Conservation (phyloP, 2,329 filamentous ascomycete genomes). For the Zalaria obscura region DNA sequence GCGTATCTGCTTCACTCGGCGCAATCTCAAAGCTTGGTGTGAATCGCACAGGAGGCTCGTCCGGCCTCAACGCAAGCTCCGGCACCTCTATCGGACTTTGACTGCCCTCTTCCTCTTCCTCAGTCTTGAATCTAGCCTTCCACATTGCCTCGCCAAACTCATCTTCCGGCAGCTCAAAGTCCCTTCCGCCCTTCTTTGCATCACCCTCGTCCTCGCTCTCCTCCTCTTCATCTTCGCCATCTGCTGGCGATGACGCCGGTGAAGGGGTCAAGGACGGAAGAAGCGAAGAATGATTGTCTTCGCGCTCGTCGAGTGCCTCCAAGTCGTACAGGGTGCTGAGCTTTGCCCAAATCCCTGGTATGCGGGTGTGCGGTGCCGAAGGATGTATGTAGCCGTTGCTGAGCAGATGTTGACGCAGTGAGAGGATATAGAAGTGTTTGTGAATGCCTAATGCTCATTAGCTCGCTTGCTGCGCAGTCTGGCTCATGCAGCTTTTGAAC, state of each 20-base stretch:
- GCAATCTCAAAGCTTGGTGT: conserved; percentile 13
- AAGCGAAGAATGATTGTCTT: conserved; percentile 40
- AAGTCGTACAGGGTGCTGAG: conserved; percentile 74
- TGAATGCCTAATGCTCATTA: conserved; percentile 54
- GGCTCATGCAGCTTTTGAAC: not conserved
- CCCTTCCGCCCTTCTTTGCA: conserved; percentile 22
- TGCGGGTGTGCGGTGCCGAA: conserved; percentile 55
- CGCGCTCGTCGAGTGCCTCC: conserved; percentile 71
- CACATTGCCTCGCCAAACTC: conserved; percentile 29
- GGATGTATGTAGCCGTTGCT: conserved; percentile 20
- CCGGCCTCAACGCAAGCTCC: conserved; percentile 15
- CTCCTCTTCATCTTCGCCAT: conserved; percentile 13
- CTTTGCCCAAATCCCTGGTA: conserved; percentile 86
- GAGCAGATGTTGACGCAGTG: conserved; percentile 38
- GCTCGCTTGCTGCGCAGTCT: not conserved
- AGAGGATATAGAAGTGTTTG: conserved; percentile 85
- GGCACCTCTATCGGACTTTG: conserved; percentile 11
- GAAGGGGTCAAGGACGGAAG: conserved; percentile 7
- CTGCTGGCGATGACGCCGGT: conserved; percentile 26
- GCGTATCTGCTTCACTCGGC: not conserved
- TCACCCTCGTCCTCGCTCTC: conserved; percentile 22
- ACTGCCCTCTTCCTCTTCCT: conserved; percentile 7
- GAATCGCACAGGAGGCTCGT: conserved; percentile 17
- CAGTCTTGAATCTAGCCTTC: conserved; percentile 18
- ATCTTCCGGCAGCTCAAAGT: conserved; percentile 28